Evolutionary conservation across 805 yeast genomes (phyloP).

Genomic region (Candida alai): DNA sequence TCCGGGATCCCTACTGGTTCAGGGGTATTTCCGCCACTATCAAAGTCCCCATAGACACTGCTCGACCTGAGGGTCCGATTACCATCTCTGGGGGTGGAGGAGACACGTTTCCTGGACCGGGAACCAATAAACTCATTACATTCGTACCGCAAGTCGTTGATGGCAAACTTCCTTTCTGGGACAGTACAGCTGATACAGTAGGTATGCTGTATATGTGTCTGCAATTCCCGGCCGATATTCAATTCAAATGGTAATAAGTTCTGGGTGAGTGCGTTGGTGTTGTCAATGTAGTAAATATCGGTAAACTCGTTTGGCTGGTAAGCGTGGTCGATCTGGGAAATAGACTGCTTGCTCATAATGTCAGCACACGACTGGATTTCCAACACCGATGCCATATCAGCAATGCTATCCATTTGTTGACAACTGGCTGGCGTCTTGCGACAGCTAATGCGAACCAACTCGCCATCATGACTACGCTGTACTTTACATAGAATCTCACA

Average conservation of each 20-base stretch:
- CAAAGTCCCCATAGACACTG: background rate
- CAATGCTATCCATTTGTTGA: background rate
- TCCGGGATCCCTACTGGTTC: slow-evolving; percentile 32
- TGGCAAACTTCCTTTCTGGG: slow-evolving; percentile 7
- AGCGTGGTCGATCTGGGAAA: slow-evolving; percentile 25
- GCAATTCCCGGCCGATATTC: slow-evolving; percentile 25
- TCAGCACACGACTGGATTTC: slow-evolving; percentile 29
- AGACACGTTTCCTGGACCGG: slow-evolving; percentile 25
- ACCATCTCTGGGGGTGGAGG: too few relatives aligned
- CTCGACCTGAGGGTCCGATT: too few relatives aligned
- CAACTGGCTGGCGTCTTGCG: too few relatives aligned
- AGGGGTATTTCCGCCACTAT: background rate
- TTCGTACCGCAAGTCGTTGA: slow-evolving; percentile 12
- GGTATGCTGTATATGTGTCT: background rate
- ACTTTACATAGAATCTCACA: slow-evolving; percentile 40
- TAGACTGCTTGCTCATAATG: slow-evolving; percentile 20
- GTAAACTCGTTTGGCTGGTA: slow-evolving; percentile 31
- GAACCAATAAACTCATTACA: slow-evolving; percentile 27
- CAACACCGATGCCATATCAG: slow-evolving; percentile 10
- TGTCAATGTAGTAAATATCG: slow-evolving; percentile 31
- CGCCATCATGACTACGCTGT: background rate
- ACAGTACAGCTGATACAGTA: background rate
- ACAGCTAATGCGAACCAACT: background rate
- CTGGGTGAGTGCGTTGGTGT: slow-evolving; percentile 24
- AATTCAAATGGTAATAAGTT: slow-evolving; percentile 36